A percentile compares a stretch with the other conserved stretches of the same genome.
Evolutionary conservation across 495 filamentous ascomycete species (phyloP).

Genomic region (Xylaria castorea): DNA sequence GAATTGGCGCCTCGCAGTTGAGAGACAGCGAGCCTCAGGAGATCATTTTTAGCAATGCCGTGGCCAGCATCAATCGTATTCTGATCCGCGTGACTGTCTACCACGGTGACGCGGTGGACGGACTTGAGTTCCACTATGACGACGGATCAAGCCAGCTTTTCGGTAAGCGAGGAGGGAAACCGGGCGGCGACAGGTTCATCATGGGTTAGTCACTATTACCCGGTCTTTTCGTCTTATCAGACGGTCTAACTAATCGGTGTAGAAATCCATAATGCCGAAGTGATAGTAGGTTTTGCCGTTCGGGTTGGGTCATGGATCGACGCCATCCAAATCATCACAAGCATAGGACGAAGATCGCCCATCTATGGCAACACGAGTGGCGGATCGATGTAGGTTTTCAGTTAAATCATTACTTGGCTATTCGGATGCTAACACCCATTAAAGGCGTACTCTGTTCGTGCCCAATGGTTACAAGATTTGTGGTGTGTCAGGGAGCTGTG

Average conservation of each 20-base stretch:
- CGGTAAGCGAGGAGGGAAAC: constrained; percentile 79
- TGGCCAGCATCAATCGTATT: constrained; percentile 72
- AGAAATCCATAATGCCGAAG: constrained; percentile 87
- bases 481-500: constrained; percentile 84
- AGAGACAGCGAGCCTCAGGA: constrained; percentile 75
- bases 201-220: constrained; percentile 63
- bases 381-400: constrained; percentile 75
- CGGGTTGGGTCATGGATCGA: constrained; percentile 86
- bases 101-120: constrained; percentile 79
- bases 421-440: constrained; percentile 30
- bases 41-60: constrained; percentile 70
- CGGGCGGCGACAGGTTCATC: constrained; percentile 76
- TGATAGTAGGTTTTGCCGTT: constrained; percentile 85
- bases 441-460: constrained; percentile 85
- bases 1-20: constrained; percentile 75
- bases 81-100: constrained; percentile 78
- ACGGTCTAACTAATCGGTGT: constrained; percentile 32
- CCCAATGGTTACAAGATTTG: constrained; percentile 89
- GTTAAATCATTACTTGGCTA: constrained; percentile 2
- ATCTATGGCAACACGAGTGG: constrained; percentile 83
- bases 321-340: constrained; percentile 90
- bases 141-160: constrained; percentile 87
- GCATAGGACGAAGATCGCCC: constrained; percentile 80
- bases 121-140: constrained; percentile 92
- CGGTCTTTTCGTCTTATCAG: not conserved